Base-by-base conservation (phyloP, 1,284 basidiomycete genomes). In the Anthracocystis setariae region DNA sequence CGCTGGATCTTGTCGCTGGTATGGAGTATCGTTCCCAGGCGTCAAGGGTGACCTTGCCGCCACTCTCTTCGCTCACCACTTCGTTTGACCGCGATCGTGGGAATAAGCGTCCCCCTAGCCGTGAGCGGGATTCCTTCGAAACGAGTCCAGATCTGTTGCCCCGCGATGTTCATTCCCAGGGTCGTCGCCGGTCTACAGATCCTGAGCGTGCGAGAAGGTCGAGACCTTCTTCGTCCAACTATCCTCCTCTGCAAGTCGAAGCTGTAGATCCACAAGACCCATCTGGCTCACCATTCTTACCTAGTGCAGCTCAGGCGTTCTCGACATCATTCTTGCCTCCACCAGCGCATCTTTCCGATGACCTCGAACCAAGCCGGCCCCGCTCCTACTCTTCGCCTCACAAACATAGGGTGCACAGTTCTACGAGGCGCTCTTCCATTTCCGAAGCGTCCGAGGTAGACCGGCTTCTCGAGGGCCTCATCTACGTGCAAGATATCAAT, bases 401-500 rank as follows among this genome's bases (percentile, higher is more conserved):
- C 54, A 51, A 46, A 13, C 18, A 44, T n/a, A 45, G 38, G 17
- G 8, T 53, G 42, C 52, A 43, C 25, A 45, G 44, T 38, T 46
- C 37, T 18, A 9, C 49, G 15, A 45, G 58, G 20, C 38, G 64
- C 21, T 46, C 64, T 1, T 61, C 58, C 3, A 45, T 67, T n/a
- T 52, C 54, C 42, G 58, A 57, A 17, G 12, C 46, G n/a, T 50
- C 54, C 5, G 56, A 72, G 10, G 29, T 68, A 3, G 70, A 68
- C 32, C 52, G 54, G 4, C 50, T 68, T 9, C 51, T 73, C 29
- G 65, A 68, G 8, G 40, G 47, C 12, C 61, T 73, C 8, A 57
- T 59, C 25, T 55, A 69, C 20, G 57, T 68, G 7, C 64, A 68
- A 25, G 65, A 73, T 33, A 59, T 65, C 52, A 73, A 68, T 21